A percentile compares a stretch with the other conserved stretches of the same genome.
phyloP scores from a whole-genome alignment of 345 rosid genomes.

The Salix arbutifolia region DNA sequence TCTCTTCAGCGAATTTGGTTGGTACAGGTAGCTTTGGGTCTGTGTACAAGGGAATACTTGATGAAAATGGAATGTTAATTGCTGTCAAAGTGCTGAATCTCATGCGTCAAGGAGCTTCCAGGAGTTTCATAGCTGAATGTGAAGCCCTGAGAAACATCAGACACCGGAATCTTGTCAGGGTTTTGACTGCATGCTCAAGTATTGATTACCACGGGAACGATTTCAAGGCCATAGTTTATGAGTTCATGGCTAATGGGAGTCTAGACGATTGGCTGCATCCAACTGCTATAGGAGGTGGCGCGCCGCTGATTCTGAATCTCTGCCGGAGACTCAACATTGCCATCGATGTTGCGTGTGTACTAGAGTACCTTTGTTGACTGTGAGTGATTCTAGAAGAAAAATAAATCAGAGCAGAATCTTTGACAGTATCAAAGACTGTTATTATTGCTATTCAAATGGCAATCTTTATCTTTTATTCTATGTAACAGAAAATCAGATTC shows the following conservation, averaged over 20 bases:
- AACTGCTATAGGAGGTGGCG: background rate
- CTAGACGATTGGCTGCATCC: background rate
- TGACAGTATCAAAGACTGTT: too few species aligned
- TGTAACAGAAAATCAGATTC: too few species aligned
- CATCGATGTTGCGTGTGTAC: background rate
- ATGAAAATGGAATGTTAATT: too few species aligned
- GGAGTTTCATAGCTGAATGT: constrained; percentile 2
- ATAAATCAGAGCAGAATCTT: too few species aligned
- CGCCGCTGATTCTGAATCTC: background rate
- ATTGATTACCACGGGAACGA: background rate
- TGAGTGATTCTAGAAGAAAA: too few species aligned
- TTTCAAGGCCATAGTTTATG: constrained; percentile 2
- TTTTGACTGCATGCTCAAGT: background rate
- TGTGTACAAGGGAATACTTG: too few species aligned
- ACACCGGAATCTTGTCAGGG: constrained; percentile 3
- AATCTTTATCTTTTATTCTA: too few species aligned
- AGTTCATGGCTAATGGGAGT: constrained; percentile 12
- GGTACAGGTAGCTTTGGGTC: too few species aligned
- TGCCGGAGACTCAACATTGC: background rate
- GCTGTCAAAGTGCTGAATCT: constrained; percentile 8
- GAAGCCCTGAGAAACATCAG: constrained; percentile 3
- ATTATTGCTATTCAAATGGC: too few species aligned
- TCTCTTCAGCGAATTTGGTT: too few species aligned
- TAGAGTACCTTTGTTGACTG: background rate
- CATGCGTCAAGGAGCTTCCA: background rate